Conservation (phyloP, 306 rosid species). For the Purshia tridentata region DNA sequence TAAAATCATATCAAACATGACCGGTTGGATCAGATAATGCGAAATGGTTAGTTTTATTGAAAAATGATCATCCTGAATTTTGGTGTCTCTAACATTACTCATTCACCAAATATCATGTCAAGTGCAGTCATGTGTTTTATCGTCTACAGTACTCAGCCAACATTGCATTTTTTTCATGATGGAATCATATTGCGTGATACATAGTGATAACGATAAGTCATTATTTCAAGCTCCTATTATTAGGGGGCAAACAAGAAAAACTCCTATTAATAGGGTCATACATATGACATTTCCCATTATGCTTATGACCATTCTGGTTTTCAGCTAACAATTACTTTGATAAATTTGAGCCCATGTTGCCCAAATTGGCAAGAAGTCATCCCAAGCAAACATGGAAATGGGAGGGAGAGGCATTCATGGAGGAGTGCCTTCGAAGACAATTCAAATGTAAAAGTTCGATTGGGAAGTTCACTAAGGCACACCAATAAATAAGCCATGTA, state of each 20-base stretch:
- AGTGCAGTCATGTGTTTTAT: too few relatives aligned
- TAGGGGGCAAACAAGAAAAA: too few relatives aligned
- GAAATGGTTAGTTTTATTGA: too few relatives aligned
- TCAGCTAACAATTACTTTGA: neutral
- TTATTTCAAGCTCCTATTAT: neutral
- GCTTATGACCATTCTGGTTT: neutral
- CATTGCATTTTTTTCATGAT: neutral
- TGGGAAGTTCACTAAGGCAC: conserved; percentile 3
- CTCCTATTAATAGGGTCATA: neutral
- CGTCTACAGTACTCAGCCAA: neutral
- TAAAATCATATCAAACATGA: too few relatives aligned
- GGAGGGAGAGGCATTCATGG: neutral
- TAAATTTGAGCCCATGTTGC: neutral
- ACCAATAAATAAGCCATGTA: neutral
- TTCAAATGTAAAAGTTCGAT: conserved; percentile 1
- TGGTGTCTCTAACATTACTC: too few relatives aligned
- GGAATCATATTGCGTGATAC: neutral
- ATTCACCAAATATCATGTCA: too few relatives aligned
- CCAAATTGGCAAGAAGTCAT: neutral
- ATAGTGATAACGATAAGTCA: neutral
- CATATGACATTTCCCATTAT: neutral
- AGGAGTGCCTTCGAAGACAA: conserved; percentile 23
- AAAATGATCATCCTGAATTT: too few relatives aligned
- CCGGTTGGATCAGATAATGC: too few relatives aligned
- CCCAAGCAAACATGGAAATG: neutral